Evolutionary conservation across 345 rosid species (phyloP).

Genomic region (Salix udensis): DNA sequence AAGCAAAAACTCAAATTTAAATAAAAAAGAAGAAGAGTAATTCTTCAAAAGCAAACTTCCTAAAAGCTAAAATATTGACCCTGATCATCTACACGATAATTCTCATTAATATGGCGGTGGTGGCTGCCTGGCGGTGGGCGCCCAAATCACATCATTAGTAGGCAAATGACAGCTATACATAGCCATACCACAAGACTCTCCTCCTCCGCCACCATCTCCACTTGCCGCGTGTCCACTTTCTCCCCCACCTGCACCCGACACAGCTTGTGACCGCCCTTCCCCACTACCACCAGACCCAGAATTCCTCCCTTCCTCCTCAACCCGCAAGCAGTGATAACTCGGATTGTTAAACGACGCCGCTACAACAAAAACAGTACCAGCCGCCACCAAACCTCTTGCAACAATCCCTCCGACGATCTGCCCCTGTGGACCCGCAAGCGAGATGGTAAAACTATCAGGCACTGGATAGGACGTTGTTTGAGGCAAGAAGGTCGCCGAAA

Average conservation of each 20-base stretch:
- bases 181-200: constrained; percentile 51
- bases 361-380: constrained; percentile 58
- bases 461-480: constrained; percentile 40
- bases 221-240: constrained; percentile 44
- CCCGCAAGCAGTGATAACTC: constrained; percentile 53
- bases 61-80: neutral
- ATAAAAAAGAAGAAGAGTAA: too few relatives aligned
- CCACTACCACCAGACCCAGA: constrained; percentile 45
- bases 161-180: constrained; percentile 64
- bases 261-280: constrained; percentile 48
- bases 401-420: constrained; percentile 90
- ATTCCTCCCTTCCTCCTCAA: constrained; percentile 35
- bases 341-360: constrained; percentile 80
- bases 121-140: constrained; percentile 60
- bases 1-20: neutral
- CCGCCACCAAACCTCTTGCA: constrained; percentile 65
- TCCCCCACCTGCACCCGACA: constrained; percentile 40
- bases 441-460: constrained; percentile 56
- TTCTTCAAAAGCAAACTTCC: neutral
- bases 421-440: constrained; percentile 89
- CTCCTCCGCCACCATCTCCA: constrained; percentile 30
- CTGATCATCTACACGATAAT: neutral
- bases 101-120: constrained; percentile 33
- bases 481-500: constrained; percentile 76
- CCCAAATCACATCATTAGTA: constrained; percentile 63